phyloP scores from a whole-genome alignment of 1,139 yeast genomes.

The Sugiyamaella grinbergsii region DNA sequence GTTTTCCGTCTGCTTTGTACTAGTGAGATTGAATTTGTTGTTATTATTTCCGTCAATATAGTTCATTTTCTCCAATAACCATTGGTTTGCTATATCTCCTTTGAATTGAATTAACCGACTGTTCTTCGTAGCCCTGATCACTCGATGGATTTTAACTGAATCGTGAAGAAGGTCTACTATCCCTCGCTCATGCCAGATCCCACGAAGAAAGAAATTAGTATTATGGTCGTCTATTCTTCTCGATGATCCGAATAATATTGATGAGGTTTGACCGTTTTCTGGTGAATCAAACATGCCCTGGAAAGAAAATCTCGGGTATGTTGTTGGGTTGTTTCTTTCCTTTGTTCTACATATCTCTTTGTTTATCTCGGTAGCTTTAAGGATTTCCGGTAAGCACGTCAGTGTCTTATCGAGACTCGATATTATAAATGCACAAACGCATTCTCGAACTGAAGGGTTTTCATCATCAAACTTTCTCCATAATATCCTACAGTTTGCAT shows the following conservation, averaged over 20 bases:
- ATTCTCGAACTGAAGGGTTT: slow-evolving; percentile 26
- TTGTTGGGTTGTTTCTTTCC: slow-evolving; percentile 1
- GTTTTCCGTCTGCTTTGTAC: neutral
- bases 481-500: slow-evolving; percentile 11
- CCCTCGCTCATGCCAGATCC: slow-evolving; percentile 3
- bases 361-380: slow-evolving; percentile 2
- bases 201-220: slow-evolving; percentile 2
- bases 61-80: slow-evolving; percentile 12
- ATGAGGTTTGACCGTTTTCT: neutral
- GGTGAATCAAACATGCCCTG: slow-evolving; percentile 3
- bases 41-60: slow-evolving; percentile 10
- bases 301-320: slow-evolving; percentile 6
- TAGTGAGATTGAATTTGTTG: neutral
- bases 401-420: slow-evolving; percentile 2
- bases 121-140: neutral
- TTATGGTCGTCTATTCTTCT: slow-evolving; percentile 13
- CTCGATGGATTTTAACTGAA: neutral
- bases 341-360: slow-evolving; percentile 2
- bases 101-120: slow-evolving; percentile 9
- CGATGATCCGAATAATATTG: slow-evolving; percentile 1
- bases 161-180: slow-evolving; percentile 10
- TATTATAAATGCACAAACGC: slow-evolving; percentile 21
- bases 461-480: slow-evolving; percentile 19
- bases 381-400: neutral
- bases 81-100: slow-evolving; percentile 4